phyloP scores from a whole-genome alignment of 2,329 filamentous ascomycete species.

The Apiospora kogelbergensis region DNA sequence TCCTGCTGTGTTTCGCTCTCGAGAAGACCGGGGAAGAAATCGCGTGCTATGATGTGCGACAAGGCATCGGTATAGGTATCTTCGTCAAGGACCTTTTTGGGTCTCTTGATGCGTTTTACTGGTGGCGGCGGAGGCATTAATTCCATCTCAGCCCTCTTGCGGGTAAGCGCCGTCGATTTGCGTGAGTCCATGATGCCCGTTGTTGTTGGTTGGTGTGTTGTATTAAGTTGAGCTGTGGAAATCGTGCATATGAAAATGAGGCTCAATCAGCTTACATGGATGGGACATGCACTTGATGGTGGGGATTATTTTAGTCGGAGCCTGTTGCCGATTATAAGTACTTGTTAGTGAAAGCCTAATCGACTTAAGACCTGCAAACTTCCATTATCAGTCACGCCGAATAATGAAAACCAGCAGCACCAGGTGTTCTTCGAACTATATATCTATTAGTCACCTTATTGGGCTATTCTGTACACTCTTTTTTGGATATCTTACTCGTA shows the following conservation, averaged over 20 bases:
- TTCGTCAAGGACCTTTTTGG: slow-evolving; percentile 85
- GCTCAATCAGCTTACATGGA: slow-evolving; percentile 6
- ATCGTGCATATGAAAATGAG: slow-evolving; percentile 2
- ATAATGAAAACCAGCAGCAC: neutral
- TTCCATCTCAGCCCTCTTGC: slow-evolving; percentile 65
- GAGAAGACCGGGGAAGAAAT: slow-evolving; percentile 91
- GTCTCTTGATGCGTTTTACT: slow-evolving; percentile 87
- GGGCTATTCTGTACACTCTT: too few relatives aligned
- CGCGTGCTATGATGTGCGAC: slow-evolving; percentile 90
- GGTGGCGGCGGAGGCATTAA: slow-evolving; percentile 87
- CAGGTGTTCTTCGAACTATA: neutral
- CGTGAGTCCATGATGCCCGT: slow-evolving; percentile 36
- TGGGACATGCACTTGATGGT: neutral
- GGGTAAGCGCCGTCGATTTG: slow-evolving; percentile 54
- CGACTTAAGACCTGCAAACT: neutral
- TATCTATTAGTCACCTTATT: too few relatives aligned
- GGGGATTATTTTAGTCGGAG: neutral
- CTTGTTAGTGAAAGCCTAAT: neutral
- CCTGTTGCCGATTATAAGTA: neutral
- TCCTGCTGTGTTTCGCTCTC: slow-evolving; percentile 88
- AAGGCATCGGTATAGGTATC: slow-evolving; percentile 89
- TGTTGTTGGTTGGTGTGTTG: neutral
- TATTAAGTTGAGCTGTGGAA: too few relatives aligned
- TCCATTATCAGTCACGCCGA: neutral
- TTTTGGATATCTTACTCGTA: too few relatives aligned